Base-by-base conservation (phyloP, 345 rosid genomes). In the Populus deltoides region DNA sequence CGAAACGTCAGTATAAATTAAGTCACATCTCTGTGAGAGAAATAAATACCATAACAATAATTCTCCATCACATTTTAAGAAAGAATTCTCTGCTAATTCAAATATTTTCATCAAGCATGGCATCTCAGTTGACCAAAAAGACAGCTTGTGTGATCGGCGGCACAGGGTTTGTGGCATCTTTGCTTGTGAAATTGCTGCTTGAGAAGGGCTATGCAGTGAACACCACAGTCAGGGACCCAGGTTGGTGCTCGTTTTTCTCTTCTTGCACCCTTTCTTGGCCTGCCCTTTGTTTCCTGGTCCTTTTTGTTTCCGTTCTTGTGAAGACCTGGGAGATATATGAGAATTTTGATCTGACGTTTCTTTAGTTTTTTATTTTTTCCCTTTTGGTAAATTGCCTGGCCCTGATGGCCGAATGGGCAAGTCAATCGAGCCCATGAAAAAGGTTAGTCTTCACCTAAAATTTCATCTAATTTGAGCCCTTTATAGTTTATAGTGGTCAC, bases 91-190 rank as follows among this genome's bases (percentile, higher is more conserved):
- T 15, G 8, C 29, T 36, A 1, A 18, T 6, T 18, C 18, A 41
- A 4, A 27, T 36, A 6, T 5, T 35, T 33, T 33, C 33, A 29
- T 24, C 10, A 31, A 69, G 33, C 49, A 88, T 85, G 90, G 89
- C 72, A 11, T 70, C 25, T 71, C 77, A 81, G 25, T 11, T 27
- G 39, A 62, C 41, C 4, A 77, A 55, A 20, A 84, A 81, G 25
- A 92, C 38, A 69, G 97, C 87, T 10, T 95, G 98, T 79, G 98
- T 96, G 9, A 85, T 89, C 1, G 97, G 99, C 33, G 99, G 99
- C 59, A 78, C 81, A 0, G 97, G 99, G 35, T 91, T 85, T 75
- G 85, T 93, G 29, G 99, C 94, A 0, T 93, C 98, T 61, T 78
- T 80, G 86, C 86, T 96, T 77, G 65, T 93, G 81, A 92, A 92